Evolutionary conservation across 768 basidiomycete species (phyloP), one percentile per base, ranked within the genome.

Genomic region (Suillus weaverae): DNA sequence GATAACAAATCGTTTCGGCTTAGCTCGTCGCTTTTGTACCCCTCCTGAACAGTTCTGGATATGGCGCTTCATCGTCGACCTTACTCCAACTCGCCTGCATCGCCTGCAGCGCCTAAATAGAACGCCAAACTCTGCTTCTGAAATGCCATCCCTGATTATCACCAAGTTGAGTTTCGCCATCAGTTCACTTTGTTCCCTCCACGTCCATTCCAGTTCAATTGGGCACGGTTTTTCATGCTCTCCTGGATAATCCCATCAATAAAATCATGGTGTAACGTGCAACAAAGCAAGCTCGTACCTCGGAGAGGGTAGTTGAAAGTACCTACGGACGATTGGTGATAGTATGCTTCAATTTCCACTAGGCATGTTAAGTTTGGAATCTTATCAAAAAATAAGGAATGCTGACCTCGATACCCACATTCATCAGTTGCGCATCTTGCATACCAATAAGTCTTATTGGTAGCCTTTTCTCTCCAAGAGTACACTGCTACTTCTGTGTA

Each of bases 341-440:
- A 46, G 11, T n/a, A 2, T 22, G 0, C 13, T 10, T 46, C 44
- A 5, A 46, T 46, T 46, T 22, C 22, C n/a, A 46, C 44, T 46
- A 11, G 10, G 2, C 11, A 46, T n/a, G 4, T 2, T 46, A 0
- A 46, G n/a, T 46, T 22, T 5, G 0, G 1, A 5, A 2, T 46
- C n/a, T n/a, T 11, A 46, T 46, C n/a, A 11, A 4, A 5, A 46
- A 22, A 22, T 22, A 11, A 46, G 10, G 44, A 46, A 46, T 46
- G 10, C n/a, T 46, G 44, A 46, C n/a, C 44, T 46, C 4, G 10
- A 46, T 46, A 46, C 20, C 9, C n/a, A n/a, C 44, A 46, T 11
- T 0, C 13, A 11, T 46, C n/a, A 5, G 1, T 5, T 22, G 44
- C 10, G 4, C 44, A 46, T 46, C 44, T 46, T 5, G n/a, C 44